Base-by-base conservation (phyloP, 176 grass and related monocot genomes). In the Aegilops bicornis region DNA sequence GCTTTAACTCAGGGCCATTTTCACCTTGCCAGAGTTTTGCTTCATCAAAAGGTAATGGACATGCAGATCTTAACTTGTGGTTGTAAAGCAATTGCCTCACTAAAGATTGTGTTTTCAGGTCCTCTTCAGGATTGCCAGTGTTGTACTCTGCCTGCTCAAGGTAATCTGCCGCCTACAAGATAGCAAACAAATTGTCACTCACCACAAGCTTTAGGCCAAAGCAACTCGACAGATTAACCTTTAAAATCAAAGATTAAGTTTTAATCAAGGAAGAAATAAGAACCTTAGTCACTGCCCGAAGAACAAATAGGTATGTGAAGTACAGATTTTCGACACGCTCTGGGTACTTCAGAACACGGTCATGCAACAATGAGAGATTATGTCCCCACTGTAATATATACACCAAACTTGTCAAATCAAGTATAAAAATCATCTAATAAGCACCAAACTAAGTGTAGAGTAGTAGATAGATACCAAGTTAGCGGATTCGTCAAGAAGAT, bases 271-370 rank as follows among this genome's bases (percentile, higher is more conserved):
- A 30, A 86, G 27, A 89, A 79, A 79, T 43, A 20, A 30, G 40
- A 36, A 99, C 97, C 94, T 99, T 99, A 80, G 94, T 96, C 42
- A 96, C 92, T 3, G 97, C 94, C n/a, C 94, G 89, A 91, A 96
- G 94, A 90, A 99, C 92, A 91, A 99, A 96, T 5, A 99, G 90
- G 87, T 88, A 96, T 9, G 90, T 93, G 77, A 99, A 99, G 63
- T 99, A 99, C 23, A 99, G 79, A 80, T 99, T 99, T 70, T 83
- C 72, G 14, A 99, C 94, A 42, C 89, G 94, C 36, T 99, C 97
- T 15, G 94, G 94, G 64, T 96, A 92, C 80, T 85, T 92, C 87
- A 96, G 77, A 54, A 99, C 94, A 77, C 93, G 90, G 64, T 94
- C 90, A 92, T 98, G 95, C 69, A 98, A 22, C 84, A 98, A 87